phyloP scores from a whole-genome alignment of 2,329 filamentous ascomycete genomes.

The Monilinia aucupariae region DNA sequence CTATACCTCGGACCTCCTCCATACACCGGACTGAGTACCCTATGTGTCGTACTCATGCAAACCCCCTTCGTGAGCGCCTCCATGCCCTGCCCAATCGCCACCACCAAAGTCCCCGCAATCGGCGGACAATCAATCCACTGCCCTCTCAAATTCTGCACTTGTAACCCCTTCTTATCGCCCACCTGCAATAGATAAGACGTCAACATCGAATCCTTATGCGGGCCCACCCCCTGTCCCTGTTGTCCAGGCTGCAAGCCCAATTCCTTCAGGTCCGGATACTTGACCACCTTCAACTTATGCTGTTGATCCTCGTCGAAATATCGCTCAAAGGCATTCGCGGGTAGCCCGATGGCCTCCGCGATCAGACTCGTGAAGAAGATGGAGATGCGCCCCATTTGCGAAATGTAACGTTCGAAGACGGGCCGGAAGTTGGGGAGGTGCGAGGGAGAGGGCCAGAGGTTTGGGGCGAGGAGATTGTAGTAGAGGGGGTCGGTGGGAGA shows the following conservation, averaged over 20 bases:
- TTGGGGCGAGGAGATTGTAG: conserved; percentile 69
- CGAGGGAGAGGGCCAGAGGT: conserved; percentile 68
- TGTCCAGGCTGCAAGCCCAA: conserved; percentile 41
- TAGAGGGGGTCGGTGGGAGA: conserved; percentile 59
- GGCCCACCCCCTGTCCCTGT: conserved; percentile 60
- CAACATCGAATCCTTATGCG: conserved; percentile 82
- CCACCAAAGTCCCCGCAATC: conserved; percentile 69
- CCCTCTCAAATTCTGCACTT: conserved; percentile 75
- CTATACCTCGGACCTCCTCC: conserved; percentile 70
- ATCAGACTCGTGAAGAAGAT: conserved; percentile 73
- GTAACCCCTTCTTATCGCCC: conserved; percentile 66
- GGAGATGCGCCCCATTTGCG: conserved; percentile 65
- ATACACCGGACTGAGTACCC: conserved; percentile 67
- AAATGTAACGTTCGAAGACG: conserved; percentile 70
- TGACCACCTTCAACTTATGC: conserved; percentile 86
- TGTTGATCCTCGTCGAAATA: conserved; percentile 69
- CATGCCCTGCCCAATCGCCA: conserved; percentile 81
- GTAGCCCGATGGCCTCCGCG: conserved; percentile 74
- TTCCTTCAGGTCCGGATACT: conserved; percentile 69
- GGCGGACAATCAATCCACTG: conserved; percentile 81
- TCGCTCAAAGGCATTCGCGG: conserved; percentile 62
- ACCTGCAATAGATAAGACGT: conserved; percentile 78
- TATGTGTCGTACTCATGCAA: conserved; percentile 75
- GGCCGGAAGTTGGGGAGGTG: conserved; percentile 62
- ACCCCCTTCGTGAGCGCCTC: conserved; percentile 81